A percentile compares a stretch with the other conserved stretches of the same genome.
These are phyloP conservation scores for Phytophthora rubi DNA, from an alignment of 352 stramenopile genomes.

Conservation along the genomic window DNA sequence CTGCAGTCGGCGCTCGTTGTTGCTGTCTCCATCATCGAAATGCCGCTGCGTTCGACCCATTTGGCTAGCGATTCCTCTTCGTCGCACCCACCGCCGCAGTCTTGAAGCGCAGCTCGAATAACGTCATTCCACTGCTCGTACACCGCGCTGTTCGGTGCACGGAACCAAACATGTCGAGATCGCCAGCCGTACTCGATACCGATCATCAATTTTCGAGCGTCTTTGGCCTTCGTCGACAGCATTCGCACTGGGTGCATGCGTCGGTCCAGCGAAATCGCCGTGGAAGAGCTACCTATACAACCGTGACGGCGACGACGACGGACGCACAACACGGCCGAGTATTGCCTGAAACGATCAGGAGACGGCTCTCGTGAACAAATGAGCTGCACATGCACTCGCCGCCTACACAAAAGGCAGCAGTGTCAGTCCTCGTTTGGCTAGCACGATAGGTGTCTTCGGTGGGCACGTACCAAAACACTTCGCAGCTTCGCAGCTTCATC, in stretches of 20 bases:
- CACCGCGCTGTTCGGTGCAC: slow-evolving; percentile 23
- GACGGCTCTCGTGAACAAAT: slow-evolving; percentile 27
- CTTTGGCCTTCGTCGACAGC: slow-evolving; percentile 25
- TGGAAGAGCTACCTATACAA: slow-evolving; percentile 19
- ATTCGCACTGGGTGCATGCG: slow-evolving; percentile 35
- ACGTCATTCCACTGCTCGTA: slow-evolving; percentile 37
- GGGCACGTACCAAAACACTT: slow-evolving; percentile 32
- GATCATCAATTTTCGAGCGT: slow-evolving; percentile 25
- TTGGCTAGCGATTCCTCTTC: slow-evolving; percentile 26
- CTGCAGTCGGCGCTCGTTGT: slow-evolving; percentile 14
- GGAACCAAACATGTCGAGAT: slow-evolving; percentile 28
- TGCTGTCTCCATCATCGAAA: slow-evolving; percentile 28
- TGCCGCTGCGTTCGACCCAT: slow-evolving; percentile 23
- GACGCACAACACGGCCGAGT: slow-evolving; percentile 31
- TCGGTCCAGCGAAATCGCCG: slow-evolving; percentile 31
- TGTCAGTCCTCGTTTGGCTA: neutral
- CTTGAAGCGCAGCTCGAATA: slow-evolving; percentile 33
- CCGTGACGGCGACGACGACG: slow-evolving; percentile 22
- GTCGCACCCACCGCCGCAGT: neutral
- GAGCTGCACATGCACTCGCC: slow-evolving; percentile 26
- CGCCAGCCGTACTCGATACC: slow-evolving; percentile 35
- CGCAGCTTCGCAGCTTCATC: slow-evolving; percentile 34
- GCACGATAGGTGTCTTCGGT: neutral
- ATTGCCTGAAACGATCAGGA: slow-evolving; percentile 18
- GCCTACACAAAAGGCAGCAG: slow-evolving; percentile 17